phyloP scores from a whole-genome alignment of 2,329 filamentous ascomycete genomes.

The Pseudopyricularia cyperi region DNA sequence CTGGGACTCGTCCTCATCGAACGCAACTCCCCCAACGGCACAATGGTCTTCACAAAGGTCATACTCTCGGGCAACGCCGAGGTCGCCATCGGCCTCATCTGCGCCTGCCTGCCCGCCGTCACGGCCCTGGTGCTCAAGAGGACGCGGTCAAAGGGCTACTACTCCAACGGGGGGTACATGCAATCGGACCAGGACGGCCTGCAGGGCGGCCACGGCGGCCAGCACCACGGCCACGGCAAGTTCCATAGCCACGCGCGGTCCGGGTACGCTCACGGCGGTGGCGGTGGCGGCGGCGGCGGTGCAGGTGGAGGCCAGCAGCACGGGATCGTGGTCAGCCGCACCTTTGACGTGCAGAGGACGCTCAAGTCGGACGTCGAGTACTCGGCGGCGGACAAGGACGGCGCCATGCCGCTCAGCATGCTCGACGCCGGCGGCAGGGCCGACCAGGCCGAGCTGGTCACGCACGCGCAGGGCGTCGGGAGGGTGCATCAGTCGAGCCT shows the following conservation, averaged over 20 bases:
- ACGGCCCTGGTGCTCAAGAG: neutral
- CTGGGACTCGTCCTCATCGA: neutral
- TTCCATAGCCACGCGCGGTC: neutral
- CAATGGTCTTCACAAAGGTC: neutral
- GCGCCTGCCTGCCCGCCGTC: neutral
- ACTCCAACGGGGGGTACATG: neutral
- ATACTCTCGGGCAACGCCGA: neutral
- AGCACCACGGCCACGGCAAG: neutral
- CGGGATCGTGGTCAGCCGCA: neutral
- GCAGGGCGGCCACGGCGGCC: no score
- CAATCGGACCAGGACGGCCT: neutral
- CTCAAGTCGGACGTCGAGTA: neutral
- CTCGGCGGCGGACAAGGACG: neutral
- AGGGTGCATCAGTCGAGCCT: neutral
- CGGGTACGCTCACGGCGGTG: neutral
- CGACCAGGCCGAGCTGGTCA: neutral
- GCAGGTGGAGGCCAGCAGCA: no score
- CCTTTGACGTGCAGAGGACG: neutral
- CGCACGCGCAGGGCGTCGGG: neutral
- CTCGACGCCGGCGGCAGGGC: neutral
- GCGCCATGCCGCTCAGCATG: neutral
- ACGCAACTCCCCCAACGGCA: neutral
- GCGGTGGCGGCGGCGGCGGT: neutral
- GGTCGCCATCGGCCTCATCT: neutral
- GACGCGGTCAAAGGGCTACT: neutral